These are phyloP conservation scores for Colletotrichum melonis DNA, from an alignment of 2,329 filamentous ascomycete species.

Conservation along the genomic window DNA sequence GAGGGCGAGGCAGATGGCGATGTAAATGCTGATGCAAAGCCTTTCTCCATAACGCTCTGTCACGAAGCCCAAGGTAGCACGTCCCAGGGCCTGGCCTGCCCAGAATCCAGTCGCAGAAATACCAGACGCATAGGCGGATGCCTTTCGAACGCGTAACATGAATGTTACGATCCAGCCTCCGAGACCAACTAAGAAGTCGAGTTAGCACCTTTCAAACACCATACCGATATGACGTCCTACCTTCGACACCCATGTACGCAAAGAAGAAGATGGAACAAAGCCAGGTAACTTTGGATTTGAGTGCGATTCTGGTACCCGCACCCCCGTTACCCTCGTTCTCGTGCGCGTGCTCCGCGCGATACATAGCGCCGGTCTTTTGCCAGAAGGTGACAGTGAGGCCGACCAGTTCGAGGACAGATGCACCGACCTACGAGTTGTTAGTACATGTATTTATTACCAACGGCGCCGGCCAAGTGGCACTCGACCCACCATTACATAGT, in stretches of 20 bases:
- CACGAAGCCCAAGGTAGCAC: conserved; percentile 75
- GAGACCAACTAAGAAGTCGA: conserved; percentile 60
- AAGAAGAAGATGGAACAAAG: conserved; percentile 76
- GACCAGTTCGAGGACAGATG: conserved; percentile 66
- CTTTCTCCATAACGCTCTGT: conserved; percentile 77
- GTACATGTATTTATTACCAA: too few relatives aligned
- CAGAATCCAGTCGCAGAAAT: conserved; percentile 82
- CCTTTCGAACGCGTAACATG: conserved; percentile 78
- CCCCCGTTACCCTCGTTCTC: conserved; percentile 40
- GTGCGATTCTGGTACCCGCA: conserved; percentile 49
- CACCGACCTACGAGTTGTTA: conserved; percentile 47
- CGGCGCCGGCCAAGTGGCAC: background rate
- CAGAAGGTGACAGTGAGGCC: conserved; percentile 68
- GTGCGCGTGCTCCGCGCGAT: conserved; percentile 53
- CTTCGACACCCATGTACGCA: conserved; percentile 79
- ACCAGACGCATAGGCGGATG: conserved; percentile 74
- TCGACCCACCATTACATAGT: conserved; percentile 74
- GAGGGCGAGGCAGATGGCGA: conserved; percentile 68
- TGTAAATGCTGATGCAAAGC: conserved; percentile 68
- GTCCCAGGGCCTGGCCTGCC: conserved; percentile 79
- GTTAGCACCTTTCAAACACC: conserved; percentile 22
- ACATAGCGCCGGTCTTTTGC: conserved; percentile 65
- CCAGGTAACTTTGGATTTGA: conserved; percentile 69
- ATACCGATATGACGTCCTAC: conserved; percentile 35
- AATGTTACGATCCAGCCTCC: conserved; percentile 86